Evolutionary conservation across 2,329 filamentous ascomycete species (phyloP).

Genomic region (Neospermospora avenae): DNA sequence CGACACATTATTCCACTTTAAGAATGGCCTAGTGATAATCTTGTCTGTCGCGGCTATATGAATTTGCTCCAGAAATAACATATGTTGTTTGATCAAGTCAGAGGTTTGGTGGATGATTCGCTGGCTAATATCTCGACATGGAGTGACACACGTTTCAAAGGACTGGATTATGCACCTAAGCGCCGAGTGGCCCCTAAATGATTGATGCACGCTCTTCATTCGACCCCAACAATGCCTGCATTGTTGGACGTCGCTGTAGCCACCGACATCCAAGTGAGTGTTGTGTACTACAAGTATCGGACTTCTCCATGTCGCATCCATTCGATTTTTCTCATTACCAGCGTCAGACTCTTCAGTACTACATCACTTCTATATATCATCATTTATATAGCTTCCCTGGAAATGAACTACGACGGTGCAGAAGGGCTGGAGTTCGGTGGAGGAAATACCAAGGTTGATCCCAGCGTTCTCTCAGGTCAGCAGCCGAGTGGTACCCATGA

Average conservation of each 20-base stretch:
- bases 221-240: not conserved
- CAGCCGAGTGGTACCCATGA: not conserved
- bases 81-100: no score
- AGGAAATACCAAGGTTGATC: constrained; percentile 28
- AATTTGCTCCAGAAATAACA: no score
- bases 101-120: not conserved
- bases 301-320: not conserved
- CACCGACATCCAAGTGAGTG: not conserved
- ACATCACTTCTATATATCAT: not conserved
- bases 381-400: constrained; percentile 5
- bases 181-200: not conserved
- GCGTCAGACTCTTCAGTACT: not conserved
- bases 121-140: not conserved
- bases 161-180: not conserved
- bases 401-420: constrained; percentile 28
- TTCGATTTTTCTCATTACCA: not conserved
- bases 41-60: no score
- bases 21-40: no score
- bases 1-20: no score
- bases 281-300: not conserved
- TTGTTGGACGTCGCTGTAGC: not conserved
- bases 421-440: constrained; percentile 25
- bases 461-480: constrained; percentile 24
- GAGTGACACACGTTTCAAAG: not conserved
- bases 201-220: no score